Base-by-base conservation (phyloP, 352 stramenopile species). In the Globisporangium emineosum region DNA sequence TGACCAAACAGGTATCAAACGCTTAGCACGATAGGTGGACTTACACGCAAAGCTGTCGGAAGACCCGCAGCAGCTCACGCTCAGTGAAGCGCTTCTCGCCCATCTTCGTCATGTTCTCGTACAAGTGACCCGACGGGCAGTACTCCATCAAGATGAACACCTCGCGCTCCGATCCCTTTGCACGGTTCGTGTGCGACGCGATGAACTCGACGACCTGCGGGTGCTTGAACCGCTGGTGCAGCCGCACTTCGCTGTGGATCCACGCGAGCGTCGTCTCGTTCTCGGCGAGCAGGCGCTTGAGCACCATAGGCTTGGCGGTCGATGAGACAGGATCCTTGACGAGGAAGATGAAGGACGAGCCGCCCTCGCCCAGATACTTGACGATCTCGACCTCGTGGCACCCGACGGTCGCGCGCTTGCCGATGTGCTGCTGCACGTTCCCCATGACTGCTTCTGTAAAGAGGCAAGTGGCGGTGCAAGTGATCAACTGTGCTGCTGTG, bases 121-220 rank as follows among this genome's bases (percentile, higher is more conserved):
- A 86, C 37, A 98, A 69, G 68, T 98, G 93, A 10, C 96, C 96
- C 7, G 89, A 82, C 21, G 96, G 85, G 63, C 94, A 99, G 71
- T 97, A 98, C 73, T 99, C 96, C 91, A 99, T 98, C 60, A 99
- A 75, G 65, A 98, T 98, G 57, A 96, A 90, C 57, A 98, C 93
- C 66, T 98, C 94, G 49, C 57, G 83, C 70, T 90, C 81, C 10
- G 59, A 60, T 57, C 69, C 66, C 37, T 60, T 61, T 27, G 75
- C 69, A 33, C 75, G 71, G 55, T 71, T 74, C 30, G 77, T 77
- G 35, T 86, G 71, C 13, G 79, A 89, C 17, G 78, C 71, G 50
- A 88, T 60, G 64, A 81, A 92, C 65, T 91, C 78, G 54, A 93
- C 83, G 45, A 93, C 71, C 49, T 88, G 76, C 49, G 79, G 69